Conservation (phyloP, 257 asterid species). For the Solanum arcanum region DNA sequence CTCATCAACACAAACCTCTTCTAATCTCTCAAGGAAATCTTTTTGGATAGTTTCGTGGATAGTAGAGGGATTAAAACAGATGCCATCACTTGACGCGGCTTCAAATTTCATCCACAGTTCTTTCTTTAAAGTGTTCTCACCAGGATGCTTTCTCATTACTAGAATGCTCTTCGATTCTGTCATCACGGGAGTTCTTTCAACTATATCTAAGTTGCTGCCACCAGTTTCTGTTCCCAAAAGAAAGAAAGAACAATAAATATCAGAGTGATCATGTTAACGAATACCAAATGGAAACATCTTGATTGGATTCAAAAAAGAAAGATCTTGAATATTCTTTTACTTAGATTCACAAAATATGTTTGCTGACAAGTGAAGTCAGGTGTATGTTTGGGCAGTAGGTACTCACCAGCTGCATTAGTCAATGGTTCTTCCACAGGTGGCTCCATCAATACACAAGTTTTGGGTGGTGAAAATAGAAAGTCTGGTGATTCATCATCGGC, state of each 20-base stretch:
- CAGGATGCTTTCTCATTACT: constrained; percentile 54
- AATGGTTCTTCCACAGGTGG: constrained; percentile 36
- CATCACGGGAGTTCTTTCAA: constrained; percentile 55
- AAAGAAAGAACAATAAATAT: background rate
- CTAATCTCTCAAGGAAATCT: constrained; percentile 73
- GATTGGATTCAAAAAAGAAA: background rate
- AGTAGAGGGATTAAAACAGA: constrained; percentile 14
- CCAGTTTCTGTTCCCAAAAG: constrained; percentile 18
- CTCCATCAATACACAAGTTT: constrained; percentile 71
- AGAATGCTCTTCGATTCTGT: constrained; percentile 41
- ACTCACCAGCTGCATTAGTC: constrained; percentile 3
- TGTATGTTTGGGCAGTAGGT: constrained; percentile 10
- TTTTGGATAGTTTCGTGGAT: constrained; percentile 15
- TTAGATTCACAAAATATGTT: too few species aligned
- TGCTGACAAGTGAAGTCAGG: background rate
- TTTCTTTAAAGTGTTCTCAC: constrained; percentile 95
- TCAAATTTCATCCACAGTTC: constrained; percentile 87
- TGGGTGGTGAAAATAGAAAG: constrained; percentile 83
- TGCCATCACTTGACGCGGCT: constrained; percentile 53
- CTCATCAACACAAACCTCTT: constrained; percentile 48
- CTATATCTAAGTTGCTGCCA: constrained; percentile 15
- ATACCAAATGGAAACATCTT: background rate
- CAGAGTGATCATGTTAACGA: background rate
- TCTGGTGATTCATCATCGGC: constrained; percentile 63
- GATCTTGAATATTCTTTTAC: constrained; percentile 2